Conservation (phyloP, 2,329 filamentous ascomycete species). For the Colletotrichum graminicola region DNA sequence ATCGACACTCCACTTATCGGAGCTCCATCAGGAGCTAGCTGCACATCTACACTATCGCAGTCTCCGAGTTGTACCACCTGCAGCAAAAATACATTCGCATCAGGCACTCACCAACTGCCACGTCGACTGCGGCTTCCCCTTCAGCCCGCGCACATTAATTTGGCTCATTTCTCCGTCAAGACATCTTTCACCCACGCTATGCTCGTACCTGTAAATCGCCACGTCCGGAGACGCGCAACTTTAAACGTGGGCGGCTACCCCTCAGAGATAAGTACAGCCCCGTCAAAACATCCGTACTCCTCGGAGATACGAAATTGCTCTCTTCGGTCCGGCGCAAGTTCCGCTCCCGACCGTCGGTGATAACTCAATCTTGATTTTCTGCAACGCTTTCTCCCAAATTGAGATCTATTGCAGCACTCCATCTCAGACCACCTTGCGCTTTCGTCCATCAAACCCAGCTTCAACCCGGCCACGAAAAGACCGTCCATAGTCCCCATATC, state of each 20-base stretch:
- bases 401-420: background rate
- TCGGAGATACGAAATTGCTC: constrained; percentile 40
- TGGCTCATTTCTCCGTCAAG: constrained; percentile 9
- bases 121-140: background rate
- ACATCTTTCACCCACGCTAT: background rate
- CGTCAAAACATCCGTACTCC: too few species aligned
- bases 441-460: background rate
- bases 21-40: background rate
- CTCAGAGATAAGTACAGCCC: constrained; percentile 34
- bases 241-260: background rate
- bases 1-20: background rate
- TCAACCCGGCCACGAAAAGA: background rate
- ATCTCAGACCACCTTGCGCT: background rate
- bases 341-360: background rate
- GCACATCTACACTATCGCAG: background rate
- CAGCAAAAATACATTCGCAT: background rate
- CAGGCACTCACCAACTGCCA: background rate
- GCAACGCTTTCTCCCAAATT: too few species aligned
- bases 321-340: constrained; percentile 1
- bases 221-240: background rate
- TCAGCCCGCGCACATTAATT: background rate
- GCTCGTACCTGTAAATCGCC: background rate
- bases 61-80: background rate
- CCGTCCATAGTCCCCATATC: background rate
- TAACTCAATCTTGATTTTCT: background rate